These are phyloP conservation scores for Thelonectria rubi DNA, from an alignment of 2,329 filamentous ascomycete species.

Conservation along the genomic window DNA sequence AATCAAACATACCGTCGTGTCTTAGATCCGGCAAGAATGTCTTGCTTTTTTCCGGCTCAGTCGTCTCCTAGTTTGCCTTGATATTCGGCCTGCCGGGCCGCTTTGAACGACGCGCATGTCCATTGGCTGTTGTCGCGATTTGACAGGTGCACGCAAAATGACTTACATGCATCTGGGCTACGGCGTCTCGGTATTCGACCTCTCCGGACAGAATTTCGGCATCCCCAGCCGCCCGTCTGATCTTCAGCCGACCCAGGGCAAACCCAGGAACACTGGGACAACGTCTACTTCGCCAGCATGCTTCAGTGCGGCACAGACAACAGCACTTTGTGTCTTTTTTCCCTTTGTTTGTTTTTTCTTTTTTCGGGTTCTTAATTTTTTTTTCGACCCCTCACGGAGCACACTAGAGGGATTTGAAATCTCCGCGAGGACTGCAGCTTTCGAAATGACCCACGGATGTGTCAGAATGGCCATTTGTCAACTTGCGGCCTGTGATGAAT, in stretches of 20 bases:
- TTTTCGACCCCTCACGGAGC: neutral
- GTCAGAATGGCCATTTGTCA: conserved; percentile 2
- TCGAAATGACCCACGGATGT: conserved; percentile 6
- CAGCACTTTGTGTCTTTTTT: conserved; percentile 16
- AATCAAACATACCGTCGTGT: conserved; percentile 25
- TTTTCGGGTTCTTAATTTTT: no score
- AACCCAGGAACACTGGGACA: conserved; percentile 20
- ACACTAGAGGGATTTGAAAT: conserved; percentile 16
- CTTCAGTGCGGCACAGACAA: conserved; percentile 23
- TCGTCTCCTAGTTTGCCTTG: conserved; percentile 27
- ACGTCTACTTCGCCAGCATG: conserved; percentile 22
- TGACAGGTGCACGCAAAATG: conserved; percentile 27
- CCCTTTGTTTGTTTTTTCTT: neutral
- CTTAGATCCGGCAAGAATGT: conserved; percentile 31
- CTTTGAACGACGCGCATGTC: conserved; percentile 7
- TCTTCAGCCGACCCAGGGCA: conserved; percentile 26
- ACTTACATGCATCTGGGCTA: conserved; percentile 31
- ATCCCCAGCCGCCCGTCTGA: conserved; percentile 24
- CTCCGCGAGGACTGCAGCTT: conserved; percentile 3
- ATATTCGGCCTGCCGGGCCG: conserved; percentile 29
- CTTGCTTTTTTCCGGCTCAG: conserved; percentile 26
- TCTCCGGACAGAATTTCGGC: conserved; percentile 28
- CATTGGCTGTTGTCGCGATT: conserved; percentile 29
- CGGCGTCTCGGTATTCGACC: conserved; percentile 26
- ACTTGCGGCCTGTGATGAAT: conserved; percentile 11